Percentiles rank a stretch among this genome's conserved stretches.
Evolutionary conservation across 164 flowering plant genomes (phyloP).

Genomic region (Magnolia officinalis): DNA sequence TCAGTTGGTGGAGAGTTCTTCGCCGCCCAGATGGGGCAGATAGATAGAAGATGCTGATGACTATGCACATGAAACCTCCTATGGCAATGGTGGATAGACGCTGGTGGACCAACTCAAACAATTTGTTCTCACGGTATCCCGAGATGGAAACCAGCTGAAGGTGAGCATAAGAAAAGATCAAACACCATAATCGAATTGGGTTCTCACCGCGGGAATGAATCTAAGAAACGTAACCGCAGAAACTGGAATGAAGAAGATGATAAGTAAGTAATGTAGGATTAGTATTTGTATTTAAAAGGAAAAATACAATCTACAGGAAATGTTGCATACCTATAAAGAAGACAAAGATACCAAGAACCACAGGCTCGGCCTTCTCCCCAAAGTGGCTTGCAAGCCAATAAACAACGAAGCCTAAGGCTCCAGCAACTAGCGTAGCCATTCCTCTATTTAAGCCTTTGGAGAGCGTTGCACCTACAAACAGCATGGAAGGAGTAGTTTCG

Average conservation of each 20-base stretch:
- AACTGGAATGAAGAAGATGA: slow-evolving; percentile 37
- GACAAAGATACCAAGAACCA: slow-evolving; percentile 48
- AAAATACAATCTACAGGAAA: neutral
- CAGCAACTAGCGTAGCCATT: slow-evolving; percentile 58
- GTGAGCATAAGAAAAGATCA: slow-evolving; percentile 85
- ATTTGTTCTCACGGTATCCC: slow-evolving; percentile 62
- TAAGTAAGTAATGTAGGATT: neutral
- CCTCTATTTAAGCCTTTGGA: slow-evolving; percentile 56
- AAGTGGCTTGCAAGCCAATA: slow-evolving; percentile 56
- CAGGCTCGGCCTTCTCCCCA: slow-evolving; percentile 54
- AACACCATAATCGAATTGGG: slow-evolving; percentile 70
- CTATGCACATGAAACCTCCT: slow-evolving; percentile 56
- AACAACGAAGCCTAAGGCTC: slow-evolving; percentile 56
- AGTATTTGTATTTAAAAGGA: neutral
- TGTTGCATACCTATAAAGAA: slow-evolving; percentile 51
- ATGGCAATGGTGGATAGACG: slow-evolving; percentile 65
- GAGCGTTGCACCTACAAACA: slow-evolving; percentile 57
- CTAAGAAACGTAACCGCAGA: slow-evolving; percentile 72
- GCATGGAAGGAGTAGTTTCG: no score
- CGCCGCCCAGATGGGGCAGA: slow-evolving; percentile 84
- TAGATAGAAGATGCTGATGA: slow-evolving; percentile 45
- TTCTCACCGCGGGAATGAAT: slow-evolving; percentile 66
- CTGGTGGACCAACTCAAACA: slow-evolving; percentile 51
- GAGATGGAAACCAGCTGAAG: slow-evolving; percentile 77
- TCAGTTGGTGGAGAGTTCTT: slow-evolving; percentile 53